Evolutionary conservation across 257 asterid genomes (phyloP).

Genomic region (Solanum boliviense): DNA sequence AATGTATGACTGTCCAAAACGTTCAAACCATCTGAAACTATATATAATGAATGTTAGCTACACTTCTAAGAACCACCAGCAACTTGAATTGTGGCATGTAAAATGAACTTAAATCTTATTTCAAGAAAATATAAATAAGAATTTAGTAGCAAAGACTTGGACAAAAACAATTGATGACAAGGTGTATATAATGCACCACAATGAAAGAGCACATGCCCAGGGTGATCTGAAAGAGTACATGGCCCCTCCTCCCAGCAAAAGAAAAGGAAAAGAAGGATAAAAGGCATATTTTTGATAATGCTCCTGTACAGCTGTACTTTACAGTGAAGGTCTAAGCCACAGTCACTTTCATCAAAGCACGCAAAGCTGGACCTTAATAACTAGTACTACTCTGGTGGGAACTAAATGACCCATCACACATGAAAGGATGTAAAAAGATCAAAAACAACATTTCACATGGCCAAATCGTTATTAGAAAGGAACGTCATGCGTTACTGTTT

Average conservation of each 20-base stretch:
- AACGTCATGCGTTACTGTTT: not conserved
- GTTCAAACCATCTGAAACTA: conserved; percentile 93
- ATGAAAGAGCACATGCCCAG: not conserved
- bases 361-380: not conserved
- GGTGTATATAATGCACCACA: not conserved
- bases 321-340: not conserved
- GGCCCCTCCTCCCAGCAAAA: not conserved
- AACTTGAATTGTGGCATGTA: not conserved
- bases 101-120: not conserved
- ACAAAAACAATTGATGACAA: not conserved
- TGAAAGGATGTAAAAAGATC: not conserved
- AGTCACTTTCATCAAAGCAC: not conserved
- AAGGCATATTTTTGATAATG: not conserved
- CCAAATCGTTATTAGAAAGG: not conserved
- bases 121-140: not conserved
- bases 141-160: not conserved
- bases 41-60: conserved; percentile 19
- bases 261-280: not conserved
- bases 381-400: not conserved
- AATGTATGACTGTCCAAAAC: conserved; percentile 49
- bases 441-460: not conserved
- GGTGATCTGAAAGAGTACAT: not conserved
- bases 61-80: conserved; percentile 6
- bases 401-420: not conserved
- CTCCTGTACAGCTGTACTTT: not conserved